Evolutionary conservation across 2,329 filamentous ascomycete species (phyloP), one percentile per base, ranked within the genome.

Genomic region (Colletotrichum chlorophyti): DNA sequence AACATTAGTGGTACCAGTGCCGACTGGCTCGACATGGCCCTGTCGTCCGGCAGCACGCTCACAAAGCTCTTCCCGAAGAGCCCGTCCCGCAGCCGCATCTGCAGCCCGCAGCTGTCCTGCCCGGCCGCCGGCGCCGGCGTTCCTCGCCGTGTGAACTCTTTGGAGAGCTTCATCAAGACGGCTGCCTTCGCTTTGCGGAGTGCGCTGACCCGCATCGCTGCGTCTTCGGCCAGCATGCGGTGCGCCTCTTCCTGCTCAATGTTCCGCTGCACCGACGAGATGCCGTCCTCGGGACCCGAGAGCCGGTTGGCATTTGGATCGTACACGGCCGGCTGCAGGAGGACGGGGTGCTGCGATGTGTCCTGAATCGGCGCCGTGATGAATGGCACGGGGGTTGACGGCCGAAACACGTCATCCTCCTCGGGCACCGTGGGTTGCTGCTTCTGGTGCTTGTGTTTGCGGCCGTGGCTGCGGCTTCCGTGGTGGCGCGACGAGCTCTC

Each of bases 1-100:
- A 87, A 85, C 70, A 88, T 82, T 67, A 88, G 72, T 61, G 85
- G 85, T 61, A 88, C 85, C 65, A 85, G 65, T 15, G 77, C 76
- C 46, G 78, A 81, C 66, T 75, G 76, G 63, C 80, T 83, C 60
- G 85, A 83, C 67, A 84, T 70, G 51, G 74, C 78, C 60, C 75
- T 67, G 38, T 78, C 72, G 52, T 82, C 77, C 46, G 77, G 70
- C 48, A 78, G 52, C 21, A 78, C 72, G 34, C 67, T 69, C 8
- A 69, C 65, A 40, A 66, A 59, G 57, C 72, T 73, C 61, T 65
- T 70, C 12, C 76, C 77, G 63, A 80, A 79, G 31, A 79, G 60
- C 10, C 77, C 75, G 60, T 78, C 76, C 11, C 76, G 67, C 38
- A 80, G 71, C 38, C 75, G 68, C 46, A 70, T 63, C 42, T 71